Evolutionary conservation across 352 stramenopile genomes (phyloP).

Genomic region (Hyaloperonospora arabidopsidis): DNA sequence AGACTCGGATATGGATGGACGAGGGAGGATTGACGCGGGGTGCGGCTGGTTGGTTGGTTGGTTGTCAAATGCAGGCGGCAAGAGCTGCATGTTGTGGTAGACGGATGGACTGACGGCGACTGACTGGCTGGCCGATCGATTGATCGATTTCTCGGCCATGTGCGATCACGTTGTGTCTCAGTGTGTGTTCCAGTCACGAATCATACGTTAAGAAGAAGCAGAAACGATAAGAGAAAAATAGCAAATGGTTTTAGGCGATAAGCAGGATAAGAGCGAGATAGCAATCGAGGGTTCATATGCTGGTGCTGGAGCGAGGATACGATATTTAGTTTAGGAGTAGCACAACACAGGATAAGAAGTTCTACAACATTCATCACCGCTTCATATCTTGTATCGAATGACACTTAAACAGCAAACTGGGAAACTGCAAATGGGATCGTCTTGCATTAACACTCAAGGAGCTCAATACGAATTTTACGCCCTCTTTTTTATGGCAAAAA

Average conservation of each 20-base stretch:
- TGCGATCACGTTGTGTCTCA: constrained; percentile 11
- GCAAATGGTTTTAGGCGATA: constrained; percentile 1
- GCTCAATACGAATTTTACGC: constrained; percentile 26
- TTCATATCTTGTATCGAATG: too few relatives aligned
- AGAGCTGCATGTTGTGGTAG: too few relatives aligned
- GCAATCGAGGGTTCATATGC: too few relatives aligned
- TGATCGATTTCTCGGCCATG: not conserved
- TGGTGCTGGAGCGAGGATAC: too few relatives aligned
- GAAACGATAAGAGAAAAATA: constrained; percentile 28
- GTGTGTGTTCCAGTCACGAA: constrained; percentile 23
- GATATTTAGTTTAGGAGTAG: too few relatives aligned
- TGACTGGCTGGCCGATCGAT: not conserved
- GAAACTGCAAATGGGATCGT: constrained; percentile 35
- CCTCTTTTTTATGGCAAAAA: constrained; percentile 21
- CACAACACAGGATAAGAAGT: too few relatives aligned
- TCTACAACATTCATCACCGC: too few relatives aligned
- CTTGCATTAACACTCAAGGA: constrained; percentile 29
- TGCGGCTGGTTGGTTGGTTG: constrained; percentile 11
- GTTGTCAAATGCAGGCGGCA: constrained; percentile 8
- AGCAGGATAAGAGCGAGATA: too few relatives aligned
- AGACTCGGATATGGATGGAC: constrained; percentile 12
- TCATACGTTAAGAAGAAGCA: constrained; percentile 28
- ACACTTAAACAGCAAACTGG: constrained; percentile 6
- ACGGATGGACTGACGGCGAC: too few relatives aligned
- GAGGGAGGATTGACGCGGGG: constrained; percentile 16